Percentiles rank a stretch among this genome's conserved stretches.
These are phyloP conservation scores for Claviceps capensis DNA, from an alignment of 2,329 filamentous ascomycete species.

Conservation along the genomic window DNA sequence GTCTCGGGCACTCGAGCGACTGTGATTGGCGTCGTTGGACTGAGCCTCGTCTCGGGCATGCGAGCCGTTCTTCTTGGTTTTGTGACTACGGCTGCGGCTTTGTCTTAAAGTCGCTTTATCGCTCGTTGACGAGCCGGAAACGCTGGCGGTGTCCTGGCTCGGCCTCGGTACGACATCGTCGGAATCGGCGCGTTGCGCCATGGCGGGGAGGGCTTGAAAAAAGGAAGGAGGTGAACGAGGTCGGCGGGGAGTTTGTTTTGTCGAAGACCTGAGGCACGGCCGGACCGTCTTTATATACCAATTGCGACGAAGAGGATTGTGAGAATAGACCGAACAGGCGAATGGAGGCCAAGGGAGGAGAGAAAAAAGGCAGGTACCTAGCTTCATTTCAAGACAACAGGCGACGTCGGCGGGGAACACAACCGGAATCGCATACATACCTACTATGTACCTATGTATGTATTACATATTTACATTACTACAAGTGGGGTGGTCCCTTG, in stretches of 20 bases:
- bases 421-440: too few species aligned
- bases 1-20: constrained; percentile 16
- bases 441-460: too few species aligned
- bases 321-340: too few species aligned
- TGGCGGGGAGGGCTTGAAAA: constrained; percentile 4
- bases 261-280: neutral
- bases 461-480: too few species aligned
- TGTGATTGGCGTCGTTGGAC: constrained; percentile 15
- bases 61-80: constrained; percentile 14
- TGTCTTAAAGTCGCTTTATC: constrained; percentile 14
- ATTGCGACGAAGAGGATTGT: too few species aligned
- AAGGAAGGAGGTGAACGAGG: neutral
- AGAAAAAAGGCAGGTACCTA: too few species aligned
- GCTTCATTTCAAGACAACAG: too few species aligned
- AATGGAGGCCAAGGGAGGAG: too few species aligned
- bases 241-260: neutral
- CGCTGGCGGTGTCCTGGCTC: constrained; percentile 13
- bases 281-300: too few species aligned
- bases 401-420: too few species aligned
- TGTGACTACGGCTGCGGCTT: constrained; percentile 16
- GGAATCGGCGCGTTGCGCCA: constrained; percentile 16
- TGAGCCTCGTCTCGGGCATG: constrained; percentile 7
- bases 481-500: too few species aligned
- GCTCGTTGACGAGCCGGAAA: constrained; percentile 17
- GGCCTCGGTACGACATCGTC: constrained; percentile 18